Evolutionary conservation across 2,329 filamentous ascomycete species (phyloP).

Genomic region (Pseudogymnoascus sp.): DNA sequence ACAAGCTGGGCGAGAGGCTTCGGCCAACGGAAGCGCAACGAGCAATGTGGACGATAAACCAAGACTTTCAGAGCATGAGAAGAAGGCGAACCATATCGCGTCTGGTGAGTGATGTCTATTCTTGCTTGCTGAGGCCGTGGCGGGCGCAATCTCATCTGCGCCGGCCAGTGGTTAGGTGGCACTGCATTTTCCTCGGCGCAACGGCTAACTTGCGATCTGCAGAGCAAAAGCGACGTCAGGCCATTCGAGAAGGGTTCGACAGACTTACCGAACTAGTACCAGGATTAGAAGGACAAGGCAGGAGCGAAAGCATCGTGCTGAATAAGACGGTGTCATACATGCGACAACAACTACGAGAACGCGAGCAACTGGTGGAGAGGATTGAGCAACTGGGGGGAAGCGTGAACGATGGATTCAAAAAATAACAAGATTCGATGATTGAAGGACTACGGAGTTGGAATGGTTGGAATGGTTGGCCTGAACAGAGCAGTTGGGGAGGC

Average conservation of each 20-base stretch:
- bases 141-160: background rate
- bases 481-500: background rate
- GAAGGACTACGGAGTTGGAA: background rate
- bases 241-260: conserved; percentile 63
- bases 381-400: conserved; percentile 46
- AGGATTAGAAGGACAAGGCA: conserved; percentile 59
- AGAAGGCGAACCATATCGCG: conserved; percentile 68
- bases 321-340: conserved; percentile 51
- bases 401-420: conserved; percentile 29
- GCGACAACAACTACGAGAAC: conserved; percentile 43
- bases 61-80: conserved; percentile 61
- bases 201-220: background rate
- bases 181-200: background rate
- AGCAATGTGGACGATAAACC: conserved; percentile 44
- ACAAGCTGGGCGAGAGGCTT: background rate
- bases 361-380: conserved; percentile 41
- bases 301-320: conserved; percentile 63
- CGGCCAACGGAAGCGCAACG: background rate
- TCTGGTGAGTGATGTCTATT: conserved; percentile 33
- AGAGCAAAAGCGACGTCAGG: conserved; percentile 44
- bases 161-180: background rate
- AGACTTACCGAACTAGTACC: conserved; percentile 63
- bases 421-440: conserved; percentile 5
- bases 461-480: background rate
- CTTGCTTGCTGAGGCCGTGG: background rate